Evolutionary conservation across 2,329 filamentous ascomycete species (phyloP).

Genomic region (Dothideomycetidae sp.): DNA sequence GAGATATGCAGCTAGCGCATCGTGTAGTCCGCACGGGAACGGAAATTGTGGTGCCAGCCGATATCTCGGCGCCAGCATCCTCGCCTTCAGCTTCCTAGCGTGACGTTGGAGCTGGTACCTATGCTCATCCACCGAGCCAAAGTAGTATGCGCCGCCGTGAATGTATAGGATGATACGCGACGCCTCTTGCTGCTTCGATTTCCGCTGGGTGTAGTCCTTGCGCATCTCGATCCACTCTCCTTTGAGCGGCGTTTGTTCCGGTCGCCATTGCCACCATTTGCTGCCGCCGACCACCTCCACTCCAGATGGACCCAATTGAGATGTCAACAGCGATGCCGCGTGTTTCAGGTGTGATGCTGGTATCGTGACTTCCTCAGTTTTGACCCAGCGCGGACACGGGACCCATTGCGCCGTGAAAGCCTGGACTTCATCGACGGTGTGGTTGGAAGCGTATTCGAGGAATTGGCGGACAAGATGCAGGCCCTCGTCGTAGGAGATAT

Average conservation of each 20-base stretch:
- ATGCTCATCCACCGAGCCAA: constrained; percentile 90
- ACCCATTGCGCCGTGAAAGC: constrained; percentile 87
- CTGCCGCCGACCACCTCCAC: constrained; percentile 63
- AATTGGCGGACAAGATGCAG: constrained; percentile 78
- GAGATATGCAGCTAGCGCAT: constrained; percentile 79
- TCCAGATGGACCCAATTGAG: constrained; percentile 65
- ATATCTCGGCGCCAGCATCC: constrained; percentile 75
- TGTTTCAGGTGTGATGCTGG: constrained; percentile 47
- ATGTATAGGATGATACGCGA: constrained; percentile 83
- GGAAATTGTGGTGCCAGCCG: constrained; percentile 85
- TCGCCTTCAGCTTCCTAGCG: constrained; percentile 81
- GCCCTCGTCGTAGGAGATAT: constrained; percentile 89
- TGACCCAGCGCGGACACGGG: constrained; percentile 77
- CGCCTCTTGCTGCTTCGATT: constrained; percentile 30
- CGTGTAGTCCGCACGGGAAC: constrained; percentile 83
- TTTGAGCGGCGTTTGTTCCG: constrained; percentile 49
- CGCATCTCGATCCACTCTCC: constrained; percentile 98
- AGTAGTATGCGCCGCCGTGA: constrained; percentile 89
- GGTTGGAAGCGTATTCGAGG: constrained; percentile 67
- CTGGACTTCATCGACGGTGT: constrained; percentile 87
- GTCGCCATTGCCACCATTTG: constrained; percentile 83
- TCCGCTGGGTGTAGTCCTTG: constrained; percentile 57
- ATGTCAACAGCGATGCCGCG: constrained; percentile 52
- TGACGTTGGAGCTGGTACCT: constrained; percentile 97
- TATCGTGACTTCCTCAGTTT: constrained; percentile 55